Conservation (phyloP, 2,329 filamentous ascomycete genomes). For the Colletotrichum lini region DNA sequence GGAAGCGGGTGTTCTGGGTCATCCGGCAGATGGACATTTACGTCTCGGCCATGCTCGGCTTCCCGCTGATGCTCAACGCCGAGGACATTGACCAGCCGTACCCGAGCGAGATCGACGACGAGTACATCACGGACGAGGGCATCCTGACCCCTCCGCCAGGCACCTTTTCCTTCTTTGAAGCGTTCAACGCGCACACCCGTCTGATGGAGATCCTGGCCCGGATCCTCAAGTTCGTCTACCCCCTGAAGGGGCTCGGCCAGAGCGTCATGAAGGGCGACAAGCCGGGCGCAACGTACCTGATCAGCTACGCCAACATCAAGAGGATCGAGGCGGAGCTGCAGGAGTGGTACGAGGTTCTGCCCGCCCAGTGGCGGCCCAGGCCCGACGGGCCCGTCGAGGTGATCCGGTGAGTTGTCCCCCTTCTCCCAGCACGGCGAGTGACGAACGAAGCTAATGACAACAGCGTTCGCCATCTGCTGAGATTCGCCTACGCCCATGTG, state of each 20-base stretch:
- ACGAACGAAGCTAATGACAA: conserved; percentile 10
- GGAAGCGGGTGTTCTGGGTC: conserved; percentile 77
- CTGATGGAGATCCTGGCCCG: conserved; percentile 76
- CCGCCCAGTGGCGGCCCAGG: conserved; percentile 83
- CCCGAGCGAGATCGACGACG: conserved; percentile 76
- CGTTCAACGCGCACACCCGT: conserved; percentile 76
- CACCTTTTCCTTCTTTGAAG: conserved; percentile 72
- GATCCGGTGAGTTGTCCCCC: conserved; percentile 73
- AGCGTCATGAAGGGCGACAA: conserved; percentile 59
- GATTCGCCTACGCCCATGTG: conserved; percentile 86
- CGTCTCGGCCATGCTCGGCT: conserved; percentile 76
- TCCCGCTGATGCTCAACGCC: conserved; percentile 73
- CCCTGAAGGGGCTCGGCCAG: conserved; percentile 69
- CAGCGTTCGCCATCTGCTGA: conserved; percentile 80
- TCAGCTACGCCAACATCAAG: conserved; percentile 75
- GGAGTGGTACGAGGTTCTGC: conserved; percentile 77
- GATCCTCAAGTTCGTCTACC: conserved; percentile 77
- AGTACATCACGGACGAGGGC: conserved; percentile 73
- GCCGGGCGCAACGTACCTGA: conserved; percentile 68
- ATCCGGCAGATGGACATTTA: conserved; percentile 80
- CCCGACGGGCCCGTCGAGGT: conserved; percentile 82
- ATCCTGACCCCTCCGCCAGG: conserved; percentile 70
- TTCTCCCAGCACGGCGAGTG: too few species aligned
- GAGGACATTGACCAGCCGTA: conserved; percentile 78
- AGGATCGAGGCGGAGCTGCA: conserved; percentile 76